Evolutionary conservation across 106 monocot genomes (phyloP), one percentile per base, ranked within the genome.

Genomic region (Dendrobium huoshanense): DNA sequence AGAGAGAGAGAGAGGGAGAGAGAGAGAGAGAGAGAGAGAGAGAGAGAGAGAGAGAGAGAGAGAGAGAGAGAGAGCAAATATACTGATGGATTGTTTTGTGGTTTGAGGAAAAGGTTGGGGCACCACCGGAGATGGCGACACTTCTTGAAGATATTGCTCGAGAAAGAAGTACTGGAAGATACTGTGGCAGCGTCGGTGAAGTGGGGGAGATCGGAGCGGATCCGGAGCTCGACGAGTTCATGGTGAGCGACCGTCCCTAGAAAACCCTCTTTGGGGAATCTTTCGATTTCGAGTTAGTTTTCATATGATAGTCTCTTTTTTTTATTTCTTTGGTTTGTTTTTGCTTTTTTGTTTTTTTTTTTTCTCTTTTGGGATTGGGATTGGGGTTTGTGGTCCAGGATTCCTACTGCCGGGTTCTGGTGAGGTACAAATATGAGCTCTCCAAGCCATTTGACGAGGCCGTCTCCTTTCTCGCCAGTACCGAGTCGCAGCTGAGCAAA

Each of bases 191-290:
- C 11, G 31, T 59, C 19, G 42, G 72, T 58, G 55, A 49, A 0
- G 31, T 40, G 27, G 54, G 47, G 5, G 83, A 88, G 80, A 83
- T 95, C n/a, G 93, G 91, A 4, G 76, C 86, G 15, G 98, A 99
- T 84, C 98, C 95, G 17, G 98, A 99, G 83, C 93, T 99, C 25
- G 98, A 99, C 72, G 85, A 95, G 78, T 99, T 99, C 86, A 99
- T 99, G 98, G 98, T 92, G 77, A 22, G 58, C 58, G 33, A 15
- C 17, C 33, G 11, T 17, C 9, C 55, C 56, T 59, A 56, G 78
- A 40, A 78, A 33, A 18, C 55, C 37, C 4, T 27, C 5, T 48
- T 54, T 8, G 37, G 11, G 25, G 5, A 25, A n/a, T 29, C 11
- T 55, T 24, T 6, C 41, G 72, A 47, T 40, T 64, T 65, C 43